Conservation (phyloP, 2,329 filamentous ascomycete genomes). For the Lecanoromycetidae sp. region DNA sequence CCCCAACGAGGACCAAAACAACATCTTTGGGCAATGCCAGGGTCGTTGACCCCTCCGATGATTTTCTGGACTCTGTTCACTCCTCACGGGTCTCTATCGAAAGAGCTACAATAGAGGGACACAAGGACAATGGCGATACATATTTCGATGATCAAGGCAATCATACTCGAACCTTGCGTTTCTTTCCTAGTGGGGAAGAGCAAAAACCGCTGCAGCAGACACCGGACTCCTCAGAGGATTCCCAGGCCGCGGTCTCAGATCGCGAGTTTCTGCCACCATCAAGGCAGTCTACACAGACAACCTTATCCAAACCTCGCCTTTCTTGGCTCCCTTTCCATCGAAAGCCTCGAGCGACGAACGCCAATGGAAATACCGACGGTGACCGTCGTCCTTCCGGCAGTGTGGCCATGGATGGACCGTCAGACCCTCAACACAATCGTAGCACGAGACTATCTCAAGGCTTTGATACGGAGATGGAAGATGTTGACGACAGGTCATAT, state of each 20-base stretch:
- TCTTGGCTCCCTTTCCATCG: conserved; percentile 2
- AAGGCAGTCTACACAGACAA: neutral
- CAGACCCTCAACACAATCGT: neutral
- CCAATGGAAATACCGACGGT: neutral
- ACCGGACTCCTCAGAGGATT: no score
- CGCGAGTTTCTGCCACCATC: no score
- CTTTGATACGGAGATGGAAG: neutral
- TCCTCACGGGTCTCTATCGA: conserved; percentile 9
- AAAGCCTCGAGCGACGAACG: neutral
- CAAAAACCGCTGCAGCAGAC: no score
- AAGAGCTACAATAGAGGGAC: neutral
- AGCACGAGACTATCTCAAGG: neutral
- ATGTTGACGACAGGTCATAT: conserved; percentile 3
- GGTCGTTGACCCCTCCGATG: conserved; percentile 9
- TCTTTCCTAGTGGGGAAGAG: no score
- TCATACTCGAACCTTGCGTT: no score
- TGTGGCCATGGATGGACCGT: conserved; percentile 8
- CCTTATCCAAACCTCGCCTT: conserved; percentile 1
- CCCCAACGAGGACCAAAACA: conserved; percentile 7
- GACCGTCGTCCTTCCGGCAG: neutral
- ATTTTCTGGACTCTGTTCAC: conserved; percentile 7
- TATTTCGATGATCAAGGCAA: neutral
- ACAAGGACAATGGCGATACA: neutral
- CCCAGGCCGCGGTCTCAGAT: no score
- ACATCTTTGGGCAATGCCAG: conserved; percentile 1